Evolutionary conservation across 805 yeast genomes (phyloP).

Genomic region (Saccharomycopsis javanensis): DNA sequence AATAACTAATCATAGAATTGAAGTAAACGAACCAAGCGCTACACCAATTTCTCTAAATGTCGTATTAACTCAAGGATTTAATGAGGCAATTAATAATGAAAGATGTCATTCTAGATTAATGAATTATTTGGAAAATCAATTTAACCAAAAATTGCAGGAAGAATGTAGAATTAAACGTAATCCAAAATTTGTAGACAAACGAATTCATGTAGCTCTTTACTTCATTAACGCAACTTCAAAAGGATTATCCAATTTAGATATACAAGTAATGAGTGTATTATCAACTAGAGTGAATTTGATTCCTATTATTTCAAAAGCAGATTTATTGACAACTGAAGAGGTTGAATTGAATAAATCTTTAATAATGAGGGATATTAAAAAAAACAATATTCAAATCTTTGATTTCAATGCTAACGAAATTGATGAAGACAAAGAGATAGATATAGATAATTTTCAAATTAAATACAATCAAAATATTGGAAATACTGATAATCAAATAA

Average conservation of each 20-base stretch:
- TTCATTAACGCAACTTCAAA: conserved; percentile 58
- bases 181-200: conserved; percentile 68
- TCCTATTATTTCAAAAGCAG: conserved; percentile 77
- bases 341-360: conserved; percentile 41
- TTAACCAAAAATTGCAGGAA: conserved; percentile 70
- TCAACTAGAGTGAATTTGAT: conserved; percentile 70
- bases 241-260: conserved; percentile 59
- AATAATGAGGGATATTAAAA: conserved; percentile 46
- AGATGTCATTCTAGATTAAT: conserved; percentile 40
- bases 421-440: background rate
- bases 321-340: conserved; percentile 63
- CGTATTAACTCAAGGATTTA: conserved; percentile 69
- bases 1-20: conserved; percentile 25
- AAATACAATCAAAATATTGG: background rate
- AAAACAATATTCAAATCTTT: conserved; percentile 54
- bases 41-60: conserved; percentile 45
- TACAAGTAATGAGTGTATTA: conserved; percentile 57
- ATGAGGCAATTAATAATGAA: conserved; percentile 59
- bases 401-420: conserved; percentile 43
- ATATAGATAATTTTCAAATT: background rate
- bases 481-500: too few species aligned
- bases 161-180: conserved; percentile 82
- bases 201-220: conserved; percentile 66
- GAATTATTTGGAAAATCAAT: conserved; percentile 63
- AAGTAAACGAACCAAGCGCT: conserved; percentile 48